These are phyloP conservation scores for Fusarium hainanense DNA, from an alignment of 2,329 filamentous ascomycete genomes.

Conservation along the genomic window DNA sequence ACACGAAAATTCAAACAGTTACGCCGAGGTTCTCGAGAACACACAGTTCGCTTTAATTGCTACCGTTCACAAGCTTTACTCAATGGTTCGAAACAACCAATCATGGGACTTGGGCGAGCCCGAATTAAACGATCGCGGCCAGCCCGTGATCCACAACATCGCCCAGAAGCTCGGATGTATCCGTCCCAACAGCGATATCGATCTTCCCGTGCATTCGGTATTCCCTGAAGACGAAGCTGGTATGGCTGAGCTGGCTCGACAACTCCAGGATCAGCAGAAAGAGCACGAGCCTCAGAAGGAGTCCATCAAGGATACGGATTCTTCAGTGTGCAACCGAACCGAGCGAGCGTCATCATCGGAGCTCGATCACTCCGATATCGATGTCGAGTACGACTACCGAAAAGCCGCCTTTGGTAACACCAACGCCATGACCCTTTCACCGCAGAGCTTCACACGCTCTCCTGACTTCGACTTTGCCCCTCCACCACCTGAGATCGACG, in stretches of 20 bases:
- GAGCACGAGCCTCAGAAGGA: slow-evolving; percentile 52
- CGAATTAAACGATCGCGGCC: slow-evolving; percentile 70
- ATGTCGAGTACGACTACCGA: slow-evolving; percentile 66
- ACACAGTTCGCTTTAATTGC: slow-evolving; percentile 73
- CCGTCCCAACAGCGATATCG: slow-evolving; percentile 69
- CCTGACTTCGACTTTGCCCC: slow-evolving; percentile 53
- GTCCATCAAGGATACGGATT: slow-evolving; percentile 43
- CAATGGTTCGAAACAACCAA: slow-evolving; percentile 69
- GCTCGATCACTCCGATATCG: slow-evolving; percentile 65
- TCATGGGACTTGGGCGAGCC: slow-evolving; percentile 72
- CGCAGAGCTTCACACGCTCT: slow-evolving; percentile 61
- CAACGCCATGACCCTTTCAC: slow-evolving; percentile 62
- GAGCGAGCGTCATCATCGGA: slow-evolving; percentile 67
- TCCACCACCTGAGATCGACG: slow-evolving; percentile 50
- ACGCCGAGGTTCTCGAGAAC: slow-evolving; percentile 73
- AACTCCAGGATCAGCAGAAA: slow-evolving; percentile 61
- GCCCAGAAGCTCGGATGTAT: slow-evolving; percentile 73
- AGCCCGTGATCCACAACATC: slow-evolving; percentile 74
- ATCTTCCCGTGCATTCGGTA: slow-evolving; percentile 66
- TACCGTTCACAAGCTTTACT: slow-evolving; percentile 73
- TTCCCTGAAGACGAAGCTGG: slow-evolving; percentile 72
- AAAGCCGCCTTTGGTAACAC: slow-evolving; percentile 58
- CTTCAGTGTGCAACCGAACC: slow-evolving; percentile 45
- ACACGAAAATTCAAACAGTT: slow-evolving; percentile 56
- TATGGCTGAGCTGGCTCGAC: slow-evolving; percentile 65